Evolutionary conservation across 805 yeast species (phyloP).

Genomic region (Lachancea cidri): DNA sequence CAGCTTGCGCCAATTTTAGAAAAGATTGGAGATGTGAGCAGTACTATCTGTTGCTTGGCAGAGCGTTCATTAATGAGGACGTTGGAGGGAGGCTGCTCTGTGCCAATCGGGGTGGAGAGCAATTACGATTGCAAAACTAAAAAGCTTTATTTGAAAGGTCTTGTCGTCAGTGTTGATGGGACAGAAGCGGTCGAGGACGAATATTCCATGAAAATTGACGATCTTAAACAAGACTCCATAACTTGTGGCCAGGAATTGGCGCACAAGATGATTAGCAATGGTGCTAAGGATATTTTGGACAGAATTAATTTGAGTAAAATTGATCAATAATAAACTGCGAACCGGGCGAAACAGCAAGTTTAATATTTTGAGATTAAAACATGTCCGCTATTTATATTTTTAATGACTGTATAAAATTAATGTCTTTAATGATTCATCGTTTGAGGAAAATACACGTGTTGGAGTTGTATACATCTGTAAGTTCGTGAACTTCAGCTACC

Average conservation of each 20-base stretch:
- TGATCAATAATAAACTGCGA: slow-evolving; percentile 22
- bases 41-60: slow-evolving; percentile 75
- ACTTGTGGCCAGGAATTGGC: slow-evolving; percentile 69
- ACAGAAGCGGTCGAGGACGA: slow-evolving; percentile 55
- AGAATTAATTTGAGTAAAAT: slow-evolving; percentile 69
- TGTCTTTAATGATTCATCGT: neutral
- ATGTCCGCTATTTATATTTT: neutral
- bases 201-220: slow-evolving; percentile 23
- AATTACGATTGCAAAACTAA: slow-evolving; percentile 43
- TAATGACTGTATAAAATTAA: neutral
- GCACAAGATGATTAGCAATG: slow-evolving; percentile 55
- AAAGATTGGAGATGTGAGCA: slow-evolving; percentile 57
- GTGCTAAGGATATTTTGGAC: slow-evolving; percentile 81
- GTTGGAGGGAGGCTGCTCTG: slow-evolving; percentile 96
- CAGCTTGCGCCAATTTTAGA: slow-evolving; percentile 54
- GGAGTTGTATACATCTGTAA: no score
- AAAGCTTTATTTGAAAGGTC: slow-evolving; percentile 52
- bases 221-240: slow-evolving; percentile 58
- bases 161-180: slow-evolving; percentile 86
- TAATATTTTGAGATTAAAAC: neutral
- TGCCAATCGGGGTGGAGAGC: slow-evolving; percentile 90
- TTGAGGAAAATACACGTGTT: no score
- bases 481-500: no score
- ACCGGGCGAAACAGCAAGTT: neutral
- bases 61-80: slow-evolving; percentile 84